A percentile compares a stretch with the other conserved stretches of the same genome.
Evolutionary conservation across 345 rosid genomes (phyloP).

Genomic region (Moricandia moricandioides): DNA sequence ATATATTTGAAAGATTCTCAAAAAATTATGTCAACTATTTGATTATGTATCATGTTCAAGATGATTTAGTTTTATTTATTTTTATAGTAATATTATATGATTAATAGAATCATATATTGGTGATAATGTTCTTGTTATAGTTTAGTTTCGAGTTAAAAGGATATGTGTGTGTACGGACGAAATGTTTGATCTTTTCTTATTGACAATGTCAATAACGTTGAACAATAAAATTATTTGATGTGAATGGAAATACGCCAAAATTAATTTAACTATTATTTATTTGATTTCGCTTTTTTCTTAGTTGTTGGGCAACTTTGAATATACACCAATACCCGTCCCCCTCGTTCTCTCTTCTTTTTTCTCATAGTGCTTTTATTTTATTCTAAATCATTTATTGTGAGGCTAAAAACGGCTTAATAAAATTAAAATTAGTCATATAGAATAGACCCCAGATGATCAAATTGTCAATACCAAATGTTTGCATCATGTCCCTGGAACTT

Average conservation of each 20-base stretch:
- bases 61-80: neutral
- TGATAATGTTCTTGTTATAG: neutral
- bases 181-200: neutral
- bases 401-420: neutral
- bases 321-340: slow-evolving; percentile 17
- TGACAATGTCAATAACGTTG: neutral
- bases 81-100: neutral
- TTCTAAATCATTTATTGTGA: neutral
- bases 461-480: slow-evolving; percentile 29
- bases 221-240: neutral
- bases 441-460: slow-evolving; percentile 14
- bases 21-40: neutral
- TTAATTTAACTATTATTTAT: neutral
- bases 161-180: neutral
- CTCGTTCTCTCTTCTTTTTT: neutral
- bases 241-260: neutral
- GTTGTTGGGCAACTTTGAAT: slow-evolving; percentile 38
- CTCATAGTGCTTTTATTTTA: no score
- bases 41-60: neutral
- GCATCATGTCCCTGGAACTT: neutral
- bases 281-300: neutral
- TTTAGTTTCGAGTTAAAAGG: neutral
- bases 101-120: neutral
- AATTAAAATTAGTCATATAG: neutral
- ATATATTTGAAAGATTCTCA: no score